Base-by-base conservation (phyloP, 2,329 filamentous ascomycete species). In the Diplodia seriata region DNA sequence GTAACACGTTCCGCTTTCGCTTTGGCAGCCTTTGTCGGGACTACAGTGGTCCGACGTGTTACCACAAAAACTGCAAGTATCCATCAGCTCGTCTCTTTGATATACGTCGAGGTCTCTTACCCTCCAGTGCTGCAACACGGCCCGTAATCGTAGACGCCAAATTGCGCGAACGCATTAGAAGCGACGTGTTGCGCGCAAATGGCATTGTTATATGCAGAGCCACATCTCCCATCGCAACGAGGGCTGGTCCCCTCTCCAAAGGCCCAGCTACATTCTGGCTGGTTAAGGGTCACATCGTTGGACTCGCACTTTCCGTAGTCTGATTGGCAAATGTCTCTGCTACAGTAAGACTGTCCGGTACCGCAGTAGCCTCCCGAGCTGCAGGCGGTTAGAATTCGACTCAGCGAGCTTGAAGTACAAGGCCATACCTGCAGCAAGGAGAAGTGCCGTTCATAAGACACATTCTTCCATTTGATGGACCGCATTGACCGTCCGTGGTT, bases 361-460 rank as follows among this genome's bases (percentile, higher is more conserved):
- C 61, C 61, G 18, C 61, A 47, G 18, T 36, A 50, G 12, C 29
- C 29, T 14, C 23, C 18, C n/a, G 36, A 31, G n/a, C 40, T 51
- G n/a, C 18, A 20, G 20, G 8, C 18, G 14, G 43, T 47, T n/a
- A 49, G 29, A 11, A 36, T 57, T 7, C 1, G 7, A 23, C 15
- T 31, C 12, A 33, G 15, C 3, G 29, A 11, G 3, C 4, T 5
- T 26, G 4, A 31, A 57, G 11, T 9, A 38, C 6, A 2, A 3
- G n/a, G 18, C 15, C 61, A 15, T 38, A 53, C 61, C 61, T 64
- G 61, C 61, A 64, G 40, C 43, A 64, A 23, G 61, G 61, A 9
- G 49, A 64, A 3, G 43, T 53, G 29, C 61, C 61, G 47, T 64
- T 53, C 5, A 38, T 15, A 2, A 53, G 29, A 9, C 61, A 64